A percentile compares a stretch with the other conserved stretches of the same genome.
Evolutionary conservation across 495 filamentous ascomycete genomes (phyloP).

Genomic region (Podospora pseudocomata): DNA sequence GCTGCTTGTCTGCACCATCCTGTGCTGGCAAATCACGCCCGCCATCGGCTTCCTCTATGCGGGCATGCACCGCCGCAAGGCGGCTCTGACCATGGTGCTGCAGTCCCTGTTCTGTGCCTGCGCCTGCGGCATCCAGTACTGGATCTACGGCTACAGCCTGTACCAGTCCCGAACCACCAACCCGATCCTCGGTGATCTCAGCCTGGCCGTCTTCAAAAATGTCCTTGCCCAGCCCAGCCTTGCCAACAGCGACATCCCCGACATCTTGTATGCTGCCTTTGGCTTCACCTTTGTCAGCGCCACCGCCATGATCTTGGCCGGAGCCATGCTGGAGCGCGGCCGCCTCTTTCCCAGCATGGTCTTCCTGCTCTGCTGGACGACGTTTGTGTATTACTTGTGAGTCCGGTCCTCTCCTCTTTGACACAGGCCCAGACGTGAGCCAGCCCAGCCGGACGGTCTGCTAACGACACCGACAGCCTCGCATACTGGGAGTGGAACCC

Average conservation of each 20-base stretch:
- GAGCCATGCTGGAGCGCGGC: constrained; percentile 58
- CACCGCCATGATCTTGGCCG: constrained; percentile 29
- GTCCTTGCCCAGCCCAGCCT: constrained; percentile 72
- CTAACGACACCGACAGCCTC: constrained; percentile 41
- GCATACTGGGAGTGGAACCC: constrained; percentile 93
- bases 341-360: constrained; percentile 78
- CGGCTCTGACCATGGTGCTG: constrained; percentile 88
- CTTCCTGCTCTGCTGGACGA: constrained; percentile 86
- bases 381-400: constrained; percentile 62
- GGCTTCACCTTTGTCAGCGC: constrained; percentile 20
- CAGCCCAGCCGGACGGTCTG: not conserved
- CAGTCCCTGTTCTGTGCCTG: constrained; percentile 82
- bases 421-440: too few species aligned
- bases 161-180: constrained; percentile 82
- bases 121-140: constrained; percentile 90
- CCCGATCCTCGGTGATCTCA: constrained; percentile 76
- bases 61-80: constrained; percentile 88
- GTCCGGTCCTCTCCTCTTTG: not conserved
- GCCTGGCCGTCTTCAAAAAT: constrained; percentile 73
- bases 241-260: constrained; percentile 70
- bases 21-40: constrained; percentile 52
- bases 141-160: constrained; percentile 95
- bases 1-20: constrained; percentile 25
- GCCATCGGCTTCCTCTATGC: constrained; percentile 96
- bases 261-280: constrained; percentile 53